phyloP scores from a whole-genome alignment of 352 stramenopile species.

The Phytophthora quininea region DNA sequence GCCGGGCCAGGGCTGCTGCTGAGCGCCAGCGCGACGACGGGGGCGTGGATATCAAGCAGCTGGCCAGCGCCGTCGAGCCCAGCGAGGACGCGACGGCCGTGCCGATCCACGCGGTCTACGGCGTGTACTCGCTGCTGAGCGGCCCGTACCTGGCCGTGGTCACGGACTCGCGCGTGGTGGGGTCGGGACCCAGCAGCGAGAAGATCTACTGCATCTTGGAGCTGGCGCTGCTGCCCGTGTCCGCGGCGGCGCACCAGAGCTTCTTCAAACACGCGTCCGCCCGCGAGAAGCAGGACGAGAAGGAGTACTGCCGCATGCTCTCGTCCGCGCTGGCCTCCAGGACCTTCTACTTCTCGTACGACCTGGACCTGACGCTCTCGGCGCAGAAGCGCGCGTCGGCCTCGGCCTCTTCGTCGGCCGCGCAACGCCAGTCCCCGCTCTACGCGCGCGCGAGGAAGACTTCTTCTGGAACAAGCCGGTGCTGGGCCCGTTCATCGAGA shows the following conservation, averaged over 20 bases:
- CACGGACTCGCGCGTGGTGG: conserved; percentile 68
- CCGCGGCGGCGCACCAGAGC: conserved; percentile 56
- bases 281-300: conserved; percentile 63
- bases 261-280: conserved; percentile 52
- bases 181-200: conserved; percentile 57
- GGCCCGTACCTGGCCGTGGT: conserved; percentile 76
- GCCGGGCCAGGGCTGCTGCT: conserved; percentile 67
- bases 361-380: conserved; percentile 81
- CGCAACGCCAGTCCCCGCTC: conserved; percentile 28
- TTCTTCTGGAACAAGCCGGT: conserved; percentile 94
- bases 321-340: conserved; percentile 50
- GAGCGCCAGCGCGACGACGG: conserved; percentile 25
- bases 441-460: conserved; percentile 81
- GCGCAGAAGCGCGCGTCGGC: conserved; percentile 60
- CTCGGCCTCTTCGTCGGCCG: conserved; percentile 19
- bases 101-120: conserved; percentile 76
- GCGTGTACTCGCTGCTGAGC: conserved; percentile 70
- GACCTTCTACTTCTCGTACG: conserved; percentile 78
- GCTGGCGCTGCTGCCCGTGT: conserved; percentile 63
- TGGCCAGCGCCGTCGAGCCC: conserved; percentile 24
- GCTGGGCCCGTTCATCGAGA: conserved; percentile 57
- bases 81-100: conserved; percentile 57
- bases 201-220: conserved; percentile 67
- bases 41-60: conserved; percentile 34
- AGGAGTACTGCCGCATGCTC: conserved; percentile 66